Base-by-base conservation (phyloP, 441 rosid genomes). In the Pelargonium cotyledonis region DNA sequence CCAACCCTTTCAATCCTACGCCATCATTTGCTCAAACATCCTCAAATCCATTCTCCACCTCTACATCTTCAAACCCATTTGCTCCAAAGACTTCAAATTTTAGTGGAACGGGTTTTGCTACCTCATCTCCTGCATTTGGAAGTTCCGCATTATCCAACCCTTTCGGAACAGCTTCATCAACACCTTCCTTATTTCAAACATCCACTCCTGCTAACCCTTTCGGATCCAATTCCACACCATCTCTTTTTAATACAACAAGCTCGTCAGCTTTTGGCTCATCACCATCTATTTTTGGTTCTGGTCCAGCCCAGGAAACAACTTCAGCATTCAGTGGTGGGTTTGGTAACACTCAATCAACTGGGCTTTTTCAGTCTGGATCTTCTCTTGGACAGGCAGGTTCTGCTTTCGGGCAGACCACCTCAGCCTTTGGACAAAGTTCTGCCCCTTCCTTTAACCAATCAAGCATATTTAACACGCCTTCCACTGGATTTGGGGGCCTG, bases 281-380 rank as follows among this genome's bases (percentile, higher is more conserved):
- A 29, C 75, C 96, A 69, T 80, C 99, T 65, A 63, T 87, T 68
- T 89, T 90, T 78, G 70, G 73, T 73, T 73, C 91, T 69, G 70
- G 76, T 51, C 75, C 83, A 66, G 80, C 81, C 65, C 88, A 78
- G 47, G 82, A 80, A 68, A 73, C 79, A 73, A 60, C 80, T 68
- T 72, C 90, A 8, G 70, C 85, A 63, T 86, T 92, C 77, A 80
- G 60, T 77, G 67, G 69, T 60, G 78, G 79, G 69, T 75, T 90
- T 74, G 71, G 75, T 41, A 80, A 78, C 78, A 84, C 83, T 51
- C 96, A 85, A 76, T 62, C 95, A 60, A 66, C 97, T 68, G 75
- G 84, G 12, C 73, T 88, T 73, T 95, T 85, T 75, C 80, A 73
- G 68, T 77, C 97, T 29, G 29, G 79, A 16, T 75, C 89, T 57